Evolutionary conservation across 805 yeast species (phyloP), one percentile per base, ranked within the genome.

Genomic region (Hyphopichia homilentoma): DNA sequence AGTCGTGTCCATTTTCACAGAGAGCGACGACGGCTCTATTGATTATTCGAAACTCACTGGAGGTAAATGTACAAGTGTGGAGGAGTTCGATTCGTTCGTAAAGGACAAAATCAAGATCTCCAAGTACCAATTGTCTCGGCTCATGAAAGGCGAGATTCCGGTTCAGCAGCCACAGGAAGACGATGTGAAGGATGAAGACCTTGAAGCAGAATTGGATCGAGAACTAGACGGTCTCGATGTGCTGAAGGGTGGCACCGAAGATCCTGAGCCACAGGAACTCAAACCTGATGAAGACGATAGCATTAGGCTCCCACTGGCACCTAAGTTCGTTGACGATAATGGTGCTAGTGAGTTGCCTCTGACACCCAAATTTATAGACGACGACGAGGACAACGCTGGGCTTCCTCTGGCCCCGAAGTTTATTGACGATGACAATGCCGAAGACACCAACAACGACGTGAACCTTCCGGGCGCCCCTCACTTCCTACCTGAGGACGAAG

Each of bases 401-500:
- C 17, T 26, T 9, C 29, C 29, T 8, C 12, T 13, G 8, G 29
- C 29, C 4, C 30, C 30, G 11, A 20, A 20, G 7, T 20, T 8
- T 20, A 20, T 20, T 11, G 22, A 20, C 9, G 7, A 7, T 8
- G 7, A 20, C 11, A 8, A 7, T 8, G 11, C 9, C 11, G 11
- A 20, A 8, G 9, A 20, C n/a, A n/a, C n/a, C n/a, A n/a, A n/a
- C n/a, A n/a, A n/a, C n/a, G 35, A 32, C 6, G 32, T 48, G 24
- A 36, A 38, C 2, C 50, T 65, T 15, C 71, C 71, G 0, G 63
- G 65, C 1, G 70, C 61, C 0, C 71, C 71, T 3, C 63, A 57
- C 30, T 53, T 60, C 32, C 43, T 52, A 5, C 67, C 63, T 0
- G 48, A 48, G 11, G 54, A 47, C 23, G 37, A 43, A 4, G 38